Evolutionary conservation across 2,329 filamentous ascomycete species (phyloP), one percentile per base, ranked within the genome.

Genomic region (Huntiella decipiens): DNA sequence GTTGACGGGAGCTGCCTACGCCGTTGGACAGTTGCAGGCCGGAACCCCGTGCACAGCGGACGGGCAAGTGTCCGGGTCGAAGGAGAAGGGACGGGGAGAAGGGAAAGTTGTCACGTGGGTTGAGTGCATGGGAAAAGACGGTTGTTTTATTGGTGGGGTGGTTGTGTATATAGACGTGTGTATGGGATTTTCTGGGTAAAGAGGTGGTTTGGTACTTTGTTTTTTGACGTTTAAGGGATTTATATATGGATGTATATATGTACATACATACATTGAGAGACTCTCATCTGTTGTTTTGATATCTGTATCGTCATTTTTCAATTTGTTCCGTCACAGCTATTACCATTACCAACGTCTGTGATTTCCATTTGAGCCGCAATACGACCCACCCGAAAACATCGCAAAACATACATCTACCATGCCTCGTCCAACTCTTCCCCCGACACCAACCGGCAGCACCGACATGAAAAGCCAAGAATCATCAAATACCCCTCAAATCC

Each of bases 381-480:
- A 16, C 16, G n/a, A 13, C n/a, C 35, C 35, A 37, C n/a, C n/a
- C 35, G 35, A 13, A 22, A 8, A 40, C 13, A 40, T 8, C 15
- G 7, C 16, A 12, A 40, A 11, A 4, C 6, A 12, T 12, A 28
- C 13, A 19, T 4, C 2, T 34, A 44, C 12, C 51, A 86, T 86
- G 81, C 74, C 79, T 58, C 75, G 71, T 49, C 67, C 72, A 38
- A 67, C 65, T 46, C 67, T 77, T 45, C 83, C 80, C 38, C 82
- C 79, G 38, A 92, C 84, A 42, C 85, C 84, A 36, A 77, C 75
- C 44, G 82, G 82, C 8, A 88, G 82, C 32, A 80, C 80, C 43
- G 84, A 91, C 57, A 82, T 91, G 58, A 73, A 74, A 47, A 78
- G 75, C 52, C 76, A 83, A 60, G 77, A 80, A 60, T 74, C 75